Evolutionary conservation across 106 monocot species (phyloP).

Genomic region (Gastrodia elata): DNA sequence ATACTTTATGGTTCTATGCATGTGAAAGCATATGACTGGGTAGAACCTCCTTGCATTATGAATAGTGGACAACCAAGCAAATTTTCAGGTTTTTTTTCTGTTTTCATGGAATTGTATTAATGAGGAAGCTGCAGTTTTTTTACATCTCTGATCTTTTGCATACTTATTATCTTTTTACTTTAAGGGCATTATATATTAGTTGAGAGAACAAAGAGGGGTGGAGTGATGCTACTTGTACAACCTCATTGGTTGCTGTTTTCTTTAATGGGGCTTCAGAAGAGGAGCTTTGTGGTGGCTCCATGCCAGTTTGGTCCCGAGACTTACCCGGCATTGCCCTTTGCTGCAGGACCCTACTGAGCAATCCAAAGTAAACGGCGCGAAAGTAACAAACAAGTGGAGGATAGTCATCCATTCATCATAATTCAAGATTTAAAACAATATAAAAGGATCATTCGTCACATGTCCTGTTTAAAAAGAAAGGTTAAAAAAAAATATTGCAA

Average conservation of each 20-base stretch:
- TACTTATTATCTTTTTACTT: not conserved
- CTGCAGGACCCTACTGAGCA: too few species aligned
- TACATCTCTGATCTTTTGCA: not conserved
- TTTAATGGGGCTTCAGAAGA: not conserved
- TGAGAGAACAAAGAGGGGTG: not conserved
- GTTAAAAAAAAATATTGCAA: too few species aligned
- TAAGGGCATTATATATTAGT: not conserved
- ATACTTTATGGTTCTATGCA: constrained; percentile 96
- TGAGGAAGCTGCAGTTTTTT: not conserved
- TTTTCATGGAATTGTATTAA: constrained; percentile 3
- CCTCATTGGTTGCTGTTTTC: not conserved
- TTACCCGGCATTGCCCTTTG: too few species aligned
- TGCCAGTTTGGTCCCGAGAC: too few species aligned
- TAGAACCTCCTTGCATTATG: constrained; percentile 45
- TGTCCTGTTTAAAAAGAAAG: too few species aligned
- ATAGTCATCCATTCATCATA: too few species aligned
- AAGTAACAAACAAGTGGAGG: too few species aligned
- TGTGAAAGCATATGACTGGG: constrained; percentile 92
- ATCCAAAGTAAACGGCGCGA: too few species aligned
- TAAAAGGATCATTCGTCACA: too few species aligned
- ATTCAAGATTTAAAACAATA: too few species aligned
- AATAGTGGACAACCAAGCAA: constrained; percentile 23
- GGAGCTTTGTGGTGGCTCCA: too few species aligned
- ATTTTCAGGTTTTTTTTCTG: constrained; percentile 29
- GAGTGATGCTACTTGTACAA: not conserved